A percentile compares a stretch with the other conserved stretches of the same genome.
Evolutionary conservation across 305 asterid species (phyloP).

Genomic region (Fraxinus latifolia): DNA sequence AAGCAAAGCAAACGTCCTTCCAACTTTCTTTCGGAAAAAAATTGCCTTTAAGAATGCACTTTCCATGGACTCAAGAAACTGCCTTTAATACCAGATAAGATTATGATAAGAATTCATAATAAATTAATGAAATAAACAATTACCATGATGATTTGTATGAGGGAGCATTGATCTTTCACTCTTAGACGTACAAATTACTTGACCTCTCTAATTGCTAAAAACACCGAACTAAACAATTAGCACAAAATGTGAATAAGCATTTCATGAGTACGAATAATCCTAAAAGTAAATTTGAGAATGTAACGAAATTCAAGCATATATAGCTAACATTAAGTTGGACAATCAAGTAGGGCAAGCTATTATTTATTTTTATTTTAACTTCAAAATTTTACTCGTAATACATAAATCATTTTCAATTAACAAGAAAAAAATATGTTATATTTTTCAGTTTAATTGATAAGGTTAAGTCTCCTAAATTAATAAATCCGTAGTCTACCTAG

Average conservation of each 20-base stretch:
- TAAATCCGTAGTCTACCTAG: no score
- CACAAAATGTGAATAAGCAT: background rate
- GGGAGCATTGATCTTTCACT: no score
- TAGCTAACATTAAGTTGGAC: no score
- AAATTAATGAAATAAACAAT: no score
- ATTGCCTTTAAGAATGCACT: constrained; percentile 28
- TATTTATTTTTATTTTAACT: no score
- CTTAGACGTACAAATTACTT: background rate
- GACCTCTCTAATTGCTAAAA: background rate
- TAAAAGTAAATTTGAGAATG: background rate
- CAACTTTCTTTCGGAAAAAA: constrained; percentile 35
- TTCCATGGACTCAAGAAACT: constrained; percentile 33
- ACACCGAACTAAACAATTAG: background rate
- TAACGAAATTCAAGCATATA: background rate
- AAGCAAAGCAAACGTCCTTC: constrained; percentile 34
- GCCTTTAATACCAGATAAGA: constrained; percentile 29
- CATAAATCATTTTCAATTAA: no score
- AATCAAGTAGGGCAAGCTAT: no score
- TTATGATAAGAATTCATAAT: background rate
- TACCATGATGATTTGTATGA: no score
- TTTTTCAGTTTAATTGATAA: no score
- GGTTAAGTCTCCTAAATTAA: no score
- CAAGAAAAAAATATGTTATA: background rate
- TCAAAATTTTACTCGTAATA: no score
- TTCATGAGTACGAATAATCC: background rate